Evolutionary conservation across 2,329 filamentous ascomycete species (phyloP).

Genomic region (Phaeosphaeria sp.): DNA sequence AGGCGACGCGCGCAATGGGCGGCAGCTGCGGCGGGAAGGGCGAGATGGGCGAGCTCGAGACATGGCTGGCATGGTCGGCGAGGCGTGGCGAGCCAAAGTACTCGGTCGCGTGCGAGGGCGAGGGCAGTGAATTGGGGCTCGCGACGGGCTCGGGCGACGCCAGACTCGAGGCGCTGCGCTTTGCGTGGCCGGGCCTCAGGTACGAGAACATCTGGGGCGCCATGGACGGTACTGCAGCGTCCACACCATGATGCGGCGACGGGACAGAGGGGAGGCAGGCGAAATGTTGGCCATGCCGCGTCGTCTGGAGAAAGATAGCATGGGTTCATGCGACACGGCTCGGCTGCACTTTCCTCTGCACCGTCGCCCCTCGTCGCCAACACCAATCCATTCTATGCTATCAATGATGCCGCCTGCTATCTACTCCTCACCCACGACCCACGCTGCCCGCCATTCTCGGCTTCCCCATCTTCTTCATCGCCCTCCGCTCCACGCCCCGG

Average conservation of each 20-base stretch:
- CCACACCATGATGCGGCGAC: conserved; percentile 31
- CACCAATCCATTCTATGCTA: not conserved
- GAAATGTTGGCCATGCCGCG: conserved; percentile 14
- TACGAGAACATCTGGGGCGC: conserved; percentile 52
- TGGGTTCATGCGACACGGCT: conserved; percentile 3
- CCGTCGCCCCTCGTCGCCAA: not conserved
- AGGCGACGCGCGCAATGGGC: conserved; percentile 49
- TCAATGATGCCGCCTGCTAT: not conserved
- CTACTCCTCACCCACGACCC: conserved; percentile 1
- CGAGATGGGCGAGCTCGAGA: conserved; percentile 45
- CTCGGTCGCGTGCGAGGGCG: conserved; percentile 39
- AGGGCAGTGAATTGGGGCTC: conserved; percentile 16
- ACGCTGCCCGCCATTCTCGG: conserved; percentile 22
- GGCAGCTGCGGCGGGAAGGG: conserved; percentile 49
- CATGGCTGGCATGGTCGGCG: conserved; percentile 36
- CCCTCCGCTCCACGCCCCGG: conserved; percentile 23
- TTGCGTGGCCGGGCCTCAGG: conserved; percentile 47
- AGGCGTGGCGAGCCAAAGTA: conserved; percentile 41
- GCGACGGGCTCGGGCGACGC: conserved; percentile 40
- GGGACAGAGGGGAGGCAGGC: conserved; percentile 4
- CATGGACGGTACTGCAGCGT: conserved; percentile 30
- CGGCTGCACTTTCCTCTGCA: conserved; percentile 7
- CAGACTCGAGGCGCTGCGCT: conserved; percentile 46
- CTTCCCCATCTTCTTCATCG: conserved; percentile 20
- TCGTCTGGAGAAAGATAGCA: too few relatives aligned